Base-by-base conservation (phyloP, 129 eudicot genomes). In the Erigeron canadensis region DNA sequence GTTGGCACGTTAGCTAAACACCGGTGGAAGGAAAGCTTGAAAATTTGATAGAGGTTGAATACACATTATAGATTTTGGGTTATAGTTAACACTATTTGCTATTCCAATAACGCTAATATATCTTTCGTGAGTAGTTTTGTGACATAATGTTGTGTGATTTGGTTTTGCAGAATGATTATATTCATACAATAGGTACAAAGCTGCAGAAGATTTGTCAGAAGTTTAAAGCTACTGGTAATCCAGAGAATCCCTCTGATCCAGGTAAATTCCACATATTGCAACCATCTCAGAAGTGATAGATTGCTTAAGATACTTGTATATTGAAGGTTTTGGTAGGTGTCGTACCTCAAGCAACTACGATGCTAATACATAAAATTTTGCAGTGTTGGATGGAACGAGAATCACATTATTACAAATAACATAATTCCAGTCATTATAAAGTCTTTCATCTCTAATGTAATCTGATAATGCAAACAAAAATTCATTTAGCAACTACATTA, bases 181-280 rank as follows among this genome's bases (percentile, higher is more conserved):
- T 63, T 47, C 45, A 4, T 40, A 63, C 39, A 37, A 63, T 63
- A 39, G 7, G 47, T 9, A 8, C 39, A 22, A 63, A 63, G 68
- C 19, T 63, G 48, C 12, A 38, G 44, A 61, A 84, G 7, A 59
- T 84, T 83, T 23, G 82, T 69, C 15, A 77, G 77, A 76, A 75
- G 39, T 51, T 86, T 51, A 75, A 67, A 75, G 55, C 81, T 75
- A 80, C 79, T 16, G 58, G 58, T 8, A 53, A 53, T 53, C 22
- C 58, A 16, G 78, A 42, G 44, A 86, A 76, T 70, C 74, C 89
- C 34, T 81, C 77, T 6, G 88, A 83, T 82, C 65, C 78, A 84
- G 96, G 96, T 89, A 28, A 28, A 28, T 28, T 28, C 3, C n/a
- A 40, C n/a, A 63, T 38, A n/a, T 40, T 1, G 34, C 34, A 28